These are phyloP conservation scores for Lachancea lanzarotensis DNA, from an alignment of 805 yeast genomes.

Conservation along the genomic window DNA sequence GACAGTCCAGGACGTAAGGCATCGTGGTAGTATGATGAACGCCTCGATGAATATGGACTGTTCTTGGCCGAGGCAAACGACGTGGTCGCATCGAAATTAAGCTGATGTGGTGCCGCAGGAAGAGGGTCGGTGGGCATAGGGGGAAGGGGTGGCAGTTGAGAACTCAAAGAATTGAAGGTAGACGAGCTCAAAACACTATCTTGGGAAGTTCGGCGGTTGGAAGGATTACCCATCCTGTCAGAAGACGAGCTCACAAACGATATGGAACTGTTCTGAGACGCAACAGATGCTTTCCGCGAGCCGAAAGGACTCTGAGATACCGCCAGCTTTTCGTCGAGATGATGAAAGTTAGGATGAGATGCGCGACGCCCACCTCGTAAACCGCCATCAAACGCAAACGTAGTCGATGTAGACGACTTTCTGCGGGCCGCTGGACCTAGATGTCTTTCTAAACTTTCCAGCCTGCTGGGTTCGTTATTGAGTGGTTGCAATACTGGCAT, in stretches of 20 bases:
- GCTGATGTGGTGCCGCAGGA: conserved; percentile 12
- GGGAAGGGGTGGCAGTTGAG: conserved; percentile 45
- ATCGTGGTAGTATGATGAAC: conserved; percentile 17
- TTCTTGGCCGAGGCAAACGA: conserved; percentile 14
- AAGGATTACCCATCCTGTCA: conserved; percentile 29
- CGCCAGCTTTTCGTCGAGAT: not conserved
- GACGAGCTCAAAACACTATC: conserved; percentile 12
- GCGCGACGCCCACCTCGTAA: conserved; percentile 16
- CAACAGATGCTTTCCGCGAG: conserved; percentile 36
- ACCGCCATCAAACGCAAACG: not conserved
- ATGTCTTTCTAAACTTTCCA: not conserved
- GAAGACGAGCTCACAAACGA: conserved; percentile 30
- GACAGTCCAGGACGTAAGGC: conserved; percentile 2
- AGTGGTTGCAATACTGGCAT: not conserved
- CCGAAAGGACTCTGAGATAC: conserved; percentile 13
- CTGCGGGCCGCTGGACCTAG: conserved; percentile 1
- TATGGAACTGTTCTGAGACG: conserved; percentile 29
- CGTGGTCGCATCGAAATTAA: conserved; percentile 2
- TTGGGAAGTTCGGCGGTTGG: conserved; percentile 21
- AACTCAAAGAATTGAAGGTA: conserved; percentile 2
- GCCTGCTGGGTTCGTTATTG: not conserved
- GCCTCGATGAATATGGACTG: conserved; percentile 28
- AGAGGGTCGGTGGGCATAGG: conserved; percentile 30
- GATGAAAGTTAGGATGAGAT: conserved; percentile 19
- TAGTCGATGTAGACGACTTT: conserved; percentile 5